A percentile compares a stretch with the other conserved stretches of the same genome.
Conservation (phyloP, 2,329 filamentous ascomycete genomes). For the Pestalotiopsis fici region DNA sequence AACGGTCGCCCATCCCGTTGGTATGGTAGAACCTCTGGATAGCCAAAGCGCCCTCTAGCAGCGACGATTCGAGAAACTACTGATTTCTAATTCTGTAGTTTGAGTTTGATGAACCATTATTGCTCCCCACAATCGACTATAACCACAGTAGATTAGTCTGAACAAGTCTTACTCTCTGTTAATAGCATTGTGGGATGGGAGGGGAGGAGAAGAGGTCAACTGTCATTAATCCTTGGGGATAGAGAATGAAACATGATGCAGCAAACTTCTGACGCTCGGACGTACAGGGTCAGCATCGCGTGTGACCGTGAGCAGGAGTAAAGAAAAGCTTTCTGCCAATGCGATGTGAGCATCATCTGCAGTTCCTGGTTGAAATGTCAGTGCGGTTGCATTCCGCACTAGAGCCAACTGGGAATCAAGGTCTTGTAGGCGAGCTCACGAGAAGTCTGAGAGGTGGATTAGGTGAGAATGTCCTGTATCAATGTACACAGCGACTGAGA, state of each 20-base stretch:
- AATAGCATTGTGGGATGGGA: too few relatives aligned
- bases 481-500: background rate
- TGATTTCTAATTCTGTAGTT: background rate
- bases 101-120: background rate
- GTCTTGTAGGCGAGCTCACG: background rate
- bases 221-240: background rate
- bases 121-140: background rate
- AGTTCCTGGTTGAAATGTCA: background rate
- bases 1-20: background rate
- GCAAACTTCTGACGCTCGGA: background rate
- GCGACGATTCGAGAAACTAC: background rate
- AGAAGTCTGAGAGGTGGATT: background rate
- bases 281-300: background rate
- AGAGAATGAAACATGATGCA: background rate
- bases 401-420: background rate
- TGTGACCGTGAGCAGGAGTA: background rate
- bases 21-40: background rate
- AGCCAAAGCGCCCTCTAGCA: background rate
- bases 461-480: background rate
- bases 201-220: too few relatives aligned
- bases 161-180: too few relatives aligned
- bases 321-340: background rate
- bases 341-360: background rate
- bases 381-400: slow-evolving; percentile 4
- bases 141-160: background rate